Percentiles rank a stretch among this genome's conserved stretches.
These are phyloP conservation scores for Copromyces sp. DNA, from an alignment of 495 filamentous ascomycete genomes.

Conservation along the genomic window DNA sequence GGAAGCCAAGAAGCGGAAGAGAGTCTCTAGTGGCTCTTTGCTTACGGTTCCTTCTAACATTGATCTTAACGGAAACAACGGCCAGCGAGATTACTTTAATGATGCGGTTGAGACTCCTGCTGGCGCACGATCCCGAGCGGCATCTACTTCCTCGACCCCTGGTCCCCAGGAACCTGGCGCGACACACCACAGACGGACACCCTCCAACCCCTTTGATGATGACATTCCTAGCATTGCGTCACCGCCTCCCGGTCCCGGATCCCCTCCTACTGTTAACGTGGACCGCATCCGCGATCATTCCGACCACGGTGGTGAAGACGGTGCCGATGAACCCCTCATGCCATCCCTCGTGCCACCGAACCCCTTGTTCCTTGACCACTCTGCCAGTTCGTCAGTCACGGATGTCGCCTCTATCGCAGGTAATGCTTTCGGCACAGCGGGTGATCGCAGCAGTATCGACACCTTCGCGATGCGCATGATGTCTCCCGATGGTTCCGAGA, in stretches of 20 bases:
- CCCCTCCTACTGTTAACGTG: constrained; percentile 1
- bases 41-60: constrained; percentile 13
- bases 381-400: constrained; percentile 12
- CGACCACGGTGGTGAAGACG: neutral
- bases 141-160: constrained; percentile 3
- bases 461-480: constrained; percentile 21
- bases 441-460: constrained; percentile 13
- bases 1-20: constrained; percentile 8
- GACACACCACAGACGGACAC: constrained; percentile 3
- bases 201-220: constrained; percentile 11
- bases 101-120: constrained; percentile 6
- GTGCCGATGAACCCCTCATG: constrained; percentile 10
- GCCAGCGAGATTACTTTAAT: constrained; percentile 9
- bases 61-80: constrained; percentile 1
- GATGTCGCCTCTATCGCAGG: constrained; percentile 11
- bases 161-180: constrained; percentile 5
- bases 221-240: neutral
- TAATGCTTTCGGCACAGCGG: constrained; percentile 9
- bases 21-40: constrained; percentile 3
- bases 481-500: constrained; percentile 14
- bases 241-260: constrained; percentile 3
- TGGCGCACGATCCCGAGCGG: constrained; percentile 5
- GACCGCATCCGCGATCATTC: neutral
- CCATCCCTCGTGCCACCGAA: constrained; percentile 13
- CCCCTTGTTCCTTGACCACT: constrained; percentile 14